A percentile compares a stretch with the other conserved stretches of the same genome.
These are phyloP conservation scores for Pseudogymnoascus sp. DNA, from an alignment of 2,329 filamentous ascomycete genomes.

Conservation along the genomic window DNA sequence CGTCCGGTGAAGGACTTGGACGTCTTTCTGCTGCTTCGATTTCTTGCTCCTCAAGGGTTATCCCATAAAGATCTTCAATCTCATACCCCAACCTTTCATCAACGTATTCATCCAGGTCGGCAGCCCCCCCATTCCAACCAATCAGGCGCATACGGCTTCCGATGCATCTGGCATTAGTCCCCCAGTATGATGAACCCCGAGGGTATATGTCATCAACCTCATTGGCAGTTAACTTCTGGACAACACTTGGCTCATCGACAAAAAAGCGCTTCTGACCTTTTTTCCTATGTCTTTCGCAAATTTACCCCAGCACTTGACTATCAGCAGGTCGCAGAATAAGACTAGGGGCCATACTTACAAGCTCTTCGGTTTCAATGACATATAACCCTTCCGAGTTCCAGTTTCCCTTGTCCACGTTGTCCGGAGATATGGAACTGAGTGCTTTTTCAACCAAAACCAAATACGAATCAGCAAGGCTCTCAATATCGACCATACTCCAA, in stretches of 20 bases:
- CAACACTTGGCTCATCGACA: background rate
- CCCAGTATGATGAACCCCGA: background rate
- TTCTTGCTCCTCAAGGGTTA: background rate
- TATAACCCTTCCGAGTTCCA: background rate
- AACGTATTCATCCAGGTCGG: background rate
- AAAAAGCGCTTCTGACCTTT: background rate
- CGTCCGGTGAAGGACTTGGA: background rate
- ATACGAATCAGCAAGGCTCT: background rate
- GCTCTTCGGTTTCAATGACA: background rate
- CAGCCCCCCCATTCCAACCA: background rate
- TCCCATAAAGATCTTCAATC: background rate
- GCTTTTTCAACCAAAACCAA: background rate
- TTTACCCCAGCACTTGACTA: background rate
- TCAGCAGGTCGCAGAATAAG: background rate
- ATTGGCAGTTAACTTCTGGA: background rate
- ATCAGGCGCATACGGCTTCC: background rate
- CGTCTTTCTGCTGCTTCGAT: background rate
- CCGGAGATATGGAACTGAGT: background rate
- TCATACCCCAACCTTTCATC: background rate
- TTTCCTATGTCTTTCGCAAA: background rate
- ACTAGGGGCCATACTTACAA: background rate
- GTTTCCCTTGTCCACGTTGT: background rate
- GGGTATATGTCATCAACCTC: background rate
- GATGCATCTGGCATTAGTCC: background rate
- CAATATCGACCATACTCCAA: background rate